Evolutionary conservation across 2,329 filamentous ascomycete species (phyloP).

Genomic region (Aspergillus persii): DNA sequence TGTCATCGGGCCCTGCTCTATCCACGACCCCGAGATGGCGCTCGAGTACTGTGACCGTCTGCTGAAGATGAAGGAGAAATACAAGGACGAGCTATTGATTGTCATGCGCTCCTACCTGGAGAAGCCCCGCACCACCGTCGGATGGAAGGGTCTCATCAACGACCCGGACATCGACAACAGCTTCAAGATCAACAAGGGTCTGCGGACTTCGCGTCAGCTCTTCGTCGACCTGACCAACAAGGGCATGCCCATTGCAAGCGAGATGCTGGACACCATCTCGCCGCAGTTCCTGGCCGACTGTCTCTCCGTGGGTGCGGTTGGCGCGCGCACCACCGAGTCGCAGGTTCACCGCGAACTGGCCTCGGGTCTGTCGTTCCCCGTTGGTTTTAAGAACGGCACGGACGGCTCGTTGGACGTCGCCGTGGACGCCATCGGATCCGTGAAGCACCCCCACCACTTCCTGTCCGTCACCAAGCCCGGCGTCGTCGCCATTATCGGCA

Average conservation of each 20-base stretch:
- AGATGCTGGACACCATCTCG: conserved; percentile 98
- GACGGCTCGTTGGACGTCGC: conserved; percentile 87
- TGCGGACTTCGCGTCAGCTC: conserved; percentile 80
- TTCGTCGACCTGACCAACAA: conserved; percentile 88
- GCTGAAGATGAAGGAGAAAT: conserved; percentile 77
- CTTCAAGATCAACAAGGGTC: conserved; percentile 98
- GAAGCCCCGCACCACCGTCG: conserved; percentile 95
- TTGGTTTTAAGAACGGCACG: conserved; percentile 99
- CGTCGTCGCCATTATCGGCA: conserved; percentile 90
- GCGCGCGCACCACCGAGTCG: conserved; percentile 93
- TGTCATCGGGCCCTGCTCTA: conserved; percentile 92
- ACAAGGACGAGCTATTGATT: conserved; percentile 84
- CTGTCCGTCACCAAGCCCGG: conserved; percentile 96
- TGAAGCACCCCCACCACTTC: conserved; percentile 91
- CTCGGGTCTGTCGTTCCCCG: conserved; percentile 90
- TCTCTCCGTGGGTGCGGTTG: conserved; percentile 86
- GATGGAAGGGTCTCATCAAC: conserved; percentile 98
- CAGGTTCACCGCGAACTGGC: conserved; percentile 95
- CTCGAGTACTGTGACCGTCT: conserved; percentile 90
- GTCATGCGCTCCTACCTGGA: conserved; percentile 98
- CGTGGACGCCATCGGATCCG: conserved; percentile 92
- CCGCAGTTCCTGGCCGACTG: conserved; percentile 95
- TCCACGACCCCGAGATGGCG: conserved; percentile 88
- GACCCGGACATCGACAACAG: conserved; percentile 97
- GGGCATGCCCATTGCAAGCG: conserved; percentile 94